A percentile compares a stretch with the other conserved stretches of the same genome.
Evolutionary conservation across 2,329 filamentous ascomycete genomes (phyloP).

Genomic region (Sarocladium strictum): DNA sequence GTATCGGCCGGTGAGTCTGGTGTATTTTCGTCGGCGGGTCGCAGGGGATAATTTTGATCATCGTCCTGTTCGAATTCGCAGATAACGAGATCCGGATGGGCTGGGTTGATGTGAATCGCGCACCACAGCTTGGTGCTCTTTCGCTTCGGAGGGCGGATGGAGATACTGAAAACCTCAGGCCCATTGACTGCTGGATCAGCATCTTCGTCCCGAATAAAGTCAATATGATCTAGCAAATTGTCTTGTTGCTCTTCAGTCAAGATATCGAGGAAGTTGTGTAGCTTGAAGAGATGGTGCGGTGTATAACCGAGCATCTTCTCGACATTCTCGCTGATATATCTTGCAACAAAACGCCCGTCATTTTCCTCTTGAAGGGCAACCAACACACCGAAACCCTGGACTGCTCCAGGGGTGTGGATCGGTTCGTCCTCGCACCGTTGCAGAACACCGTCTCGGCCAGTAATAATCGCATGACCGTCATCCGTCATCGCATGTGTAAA

Average conservation of each 20-base stretch:
- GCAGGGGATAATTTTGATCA: conserved; percentile 61
- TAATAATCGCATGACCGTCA: conserved; percentile 76
- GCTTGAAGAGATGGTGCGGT: conserved; percentile 66
- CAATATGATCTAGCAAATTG: conserved; percentile 77
- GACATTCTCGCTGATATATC: conserved; percentile 78
- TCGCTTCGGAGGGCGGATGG: conserved; percentile 54
- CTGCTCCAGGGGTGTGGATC: conserved; percentile 77
- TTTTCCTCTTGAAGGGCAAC: conserved; percentile 66
- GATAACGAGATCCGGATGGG: conserved; percentile 65
- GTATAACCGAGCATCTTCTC: conserved; percentile 68
- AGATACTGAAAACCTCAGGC: conserved; percentile 79
- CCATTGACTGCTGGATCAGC: conserved; percentile 69
- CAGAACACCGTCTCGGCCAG: conserved; percentile 65
- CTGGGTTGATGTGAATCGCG: conserved; percentile 69
- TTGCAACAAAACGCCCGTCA: conserved; percentile 62
- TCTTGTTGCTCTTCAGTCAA: conserved; percentile 78
- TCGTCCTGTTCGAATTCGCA: conserved; percentile 89
- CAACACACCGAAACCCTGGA: conserved; percentile 75
- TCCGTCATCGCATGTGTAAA: conserved; percentile 75
- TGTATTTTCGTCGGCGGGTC: conserved; percentile 52
- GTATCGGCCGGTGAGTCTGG: conserved; percentile 68
- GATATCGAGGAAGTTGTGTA: conserved; percentile 76
- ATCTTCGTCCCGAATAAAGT: conserved; percentile 81
- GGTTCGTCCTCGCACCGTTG: conserved; percentile 88
- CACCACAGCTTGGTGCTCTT: conserved; percentile 73